phyloP scores from a whole-genome alignment of 78 protist species.

The Guillardia theta region DNA sequence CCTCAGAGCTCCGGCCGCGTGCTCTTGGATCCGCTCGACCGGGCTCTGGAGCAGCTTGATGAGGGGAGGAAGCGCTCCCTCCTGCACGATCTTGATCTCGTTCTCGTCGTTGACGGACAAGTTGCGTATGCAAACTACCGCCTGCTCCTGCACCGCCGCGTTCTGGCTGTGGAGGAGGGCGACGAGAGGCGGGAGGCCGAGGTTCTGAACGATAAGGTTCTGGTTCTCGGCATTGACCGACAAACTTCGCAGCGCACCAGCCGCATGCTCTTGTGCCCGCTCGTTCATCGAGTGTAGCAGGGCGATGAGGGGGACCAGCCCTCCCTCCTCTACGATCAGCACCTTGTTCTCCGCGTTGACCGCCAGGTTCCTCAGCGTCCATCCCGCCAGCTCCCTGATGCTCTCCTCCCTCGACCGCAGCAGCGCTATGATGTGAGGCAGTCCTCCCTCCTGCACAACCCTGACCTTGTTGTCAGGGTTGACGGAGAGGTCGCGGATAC shows the following conservation, averaged over 20 bases:
- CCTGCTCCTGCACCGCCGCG: slow-evolving; percentile 31
- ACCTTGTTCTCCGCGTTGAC: slow-evolving; percentile 26
- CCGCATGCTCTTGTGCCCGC: slow-evolving; percentile 8
- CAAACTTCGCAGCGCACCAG: not conserved
- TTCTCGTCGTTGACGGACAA: slow-evolving; percentile 28
- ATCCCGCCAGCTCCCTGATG: not conserved
- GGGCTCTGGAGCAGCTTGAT: slow-evolving; percentile 31
- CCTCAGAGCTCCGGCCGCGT: slow-evolving; percentile 35
- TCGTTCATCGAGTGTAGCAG: slow-evolving; percentile 34
- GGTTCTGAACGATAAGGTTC: slow-evolving; percentile 7
- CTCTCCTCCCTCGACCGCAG: slow-evolving; percentile 33
- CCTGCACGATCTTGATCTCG: slow-evolving; percentile 32
- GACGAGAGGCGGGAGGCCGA: slow-evolving; percentile 26
- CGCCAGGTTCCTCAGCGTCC: slow-evolving; percentile 16
- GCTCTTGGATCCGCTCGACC: not conserved
- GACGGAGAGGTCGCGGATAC: slow-evolving; percentile 5
- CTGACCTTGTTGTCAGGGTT: slow-evolving; percentile 41
- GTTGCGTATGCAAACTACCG: slow-evolving; percentile 9
- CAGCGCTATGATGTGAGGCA: slow-evolving; percentile 37
- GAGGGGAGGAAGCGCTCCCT: slow-evolving; percentile 28
- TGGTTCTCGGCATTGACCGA: slow-evolving; percentile 1
- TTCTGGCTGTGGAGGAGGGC: not conserved
- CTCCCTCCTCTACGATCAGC: slow-evolving; percentile 13
- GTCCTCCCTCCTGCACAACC: not conserved
- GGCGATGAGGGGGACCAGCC: not conserved